Base-by-base conservation (phyloP, 2,329 filamentous ascomycete genomes). In the Ascocoryne sarcoides region DNA sequence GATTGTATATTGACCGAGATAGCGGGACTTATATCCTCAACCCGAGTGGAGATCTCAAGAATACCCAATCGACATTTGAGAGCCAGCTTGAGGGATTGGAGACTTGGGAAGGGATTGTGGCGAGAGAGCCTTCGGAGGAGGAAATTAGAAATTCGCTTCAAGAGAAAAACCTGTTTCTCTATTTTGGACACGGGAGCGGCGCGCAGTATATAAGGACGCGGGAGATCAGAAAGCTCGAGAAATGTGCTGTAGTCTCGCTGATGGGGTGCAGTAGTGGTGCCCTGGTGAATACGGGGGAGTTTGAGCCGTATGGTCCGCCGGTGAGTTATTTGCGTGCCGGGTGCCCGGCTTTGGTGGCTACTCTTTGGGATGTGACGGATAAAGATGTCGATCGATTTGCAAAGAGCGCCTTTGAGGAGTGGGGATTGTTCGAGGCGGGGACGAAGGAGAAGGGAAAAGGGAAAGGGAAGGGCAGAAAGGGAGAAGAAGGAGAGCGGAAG, bases 331-430 rank as follows among this genome's bases (percentile, higher is more conserved):
- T 98, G 64, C 79, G 90, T 51, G 89, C 88, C 0, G 90, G 87
- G 1, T 79, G 75, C 52, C 88, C 87, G 3, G 88, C 90, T 0
- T 77, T 96, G 8, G 79, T 96, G 2, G 92, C 88, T 33, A 95
- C 89, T 12, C 69, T 98, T 28, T 98, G 92, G 92, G 92, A 98
- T 62, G 92, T 98, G 36, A 98, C 92, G 8, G 92, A 98, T 60
- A 85, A 85, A 55, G 92, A 98, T 61, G 95, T 95, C 60, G 93
- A 98, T 65, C 83, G 89, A 14, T 94, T 95, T 61, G 84, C 89
- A 0, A 78, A 82, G 23, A 71, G 74, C 18, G 69, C 84, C 2
- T 84, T 95, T 59, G 84, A 92, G 58, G 73, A 82, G 53, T 98
- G 92, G 92, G 92, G 92, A 0, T 61, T 98, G 29, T 59, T 61